Percentiles rank a stretch among this genome's conserved stretches.
Conservation (phyloP, 352 stramenopile species). For the Pythium coloratum region DNA sequence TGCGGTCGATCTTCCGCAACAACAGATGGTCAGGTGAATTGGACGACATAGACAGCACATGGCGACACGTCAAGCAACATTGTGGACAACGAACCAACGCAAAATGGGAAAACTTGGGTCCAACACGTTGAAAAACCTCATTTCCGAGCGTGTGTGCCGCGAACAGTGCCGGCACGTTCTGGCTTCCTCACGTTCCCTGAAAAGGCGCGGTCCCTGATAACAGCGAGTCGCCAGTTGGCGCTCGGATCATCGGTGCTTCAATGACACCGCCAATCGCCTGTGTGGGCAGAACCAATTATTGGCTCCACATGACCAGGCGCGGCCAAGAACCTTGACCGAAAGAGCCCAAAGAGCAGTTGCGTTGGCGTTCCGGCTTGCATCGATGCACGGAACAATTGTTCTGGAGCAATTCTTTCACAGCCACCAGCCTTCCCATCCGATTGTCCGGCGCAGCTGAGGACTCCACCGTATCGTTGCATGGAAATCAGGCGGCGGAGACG, state of each 20-base stretch:
- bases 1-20: neutral
- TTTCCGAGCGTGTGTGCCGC: neutral
- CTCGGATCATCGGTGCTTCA: slow-evolving; percentile 5
- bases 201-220: slow-evolving; percentile 17
- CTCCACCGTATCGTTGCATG: neutral
- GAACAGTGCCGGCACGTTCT: slow-evolving; percentile 11
- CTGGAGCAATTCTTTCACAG: neutral
- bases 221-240: slow-evolving; percentile 7
- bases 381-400: neutral
- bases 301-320: neutral
- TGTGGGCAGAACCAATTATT: neutral
- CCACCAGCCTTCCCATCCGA: neutral
- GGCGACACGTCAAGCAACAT: slow-evolving; percentile 2
- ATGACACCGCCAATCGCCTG: neutral
- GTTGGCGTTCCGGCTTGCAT: neutral
- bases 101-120: neutral
- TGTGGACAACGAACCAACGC: neutral
- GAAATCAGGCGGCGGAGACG: neutral
- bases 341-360: neutral
- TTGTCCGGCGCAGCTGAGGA: neutral
- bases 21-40: neutral
- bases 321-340: neutral
- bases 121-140: slow-evolving; percentile 5
- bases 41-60: slow-evolving; percentile 4
- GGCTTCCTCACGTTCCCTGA: slow-evolving; percentile 1